Conservation (phyloP, 768 basidiomycete genomes). For the Agaricus subrufescens region DNA sequence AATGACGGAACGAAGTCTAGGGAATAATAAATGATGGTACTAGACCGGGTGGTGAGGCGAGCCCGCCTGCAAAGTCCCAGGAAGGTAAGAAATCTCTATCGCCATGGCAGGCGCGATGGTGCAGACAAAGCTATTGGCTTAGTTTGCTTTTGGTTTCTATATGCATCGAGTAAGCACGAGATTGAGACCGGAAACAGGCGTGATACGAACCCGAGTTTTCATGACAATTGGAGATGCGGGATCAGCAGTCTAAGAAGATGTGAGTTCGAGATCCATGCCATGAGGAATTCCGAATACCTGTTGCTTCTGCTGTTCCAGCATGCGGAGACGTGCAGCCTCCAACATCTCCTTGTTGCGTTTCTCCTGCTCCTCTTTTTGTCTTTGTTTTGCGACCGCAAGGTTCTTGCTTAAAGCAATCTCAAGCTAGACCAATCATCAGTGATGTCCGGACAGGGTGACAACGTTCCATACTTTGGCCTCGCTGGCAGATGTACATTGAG, state of each 20-base stretch:
- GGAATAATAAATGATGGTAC: background rate
- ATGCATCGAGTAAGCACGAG: background rate
- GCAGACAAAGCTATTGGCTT: background rate
- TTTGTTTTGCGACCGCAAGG: constrained; percentile 29
- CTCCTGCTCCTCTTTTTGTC: constrained; percentile 15
- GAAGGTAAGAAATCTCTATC: constrained; percentile 3
- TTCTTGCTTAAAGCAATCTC: constrained; percentile 57
- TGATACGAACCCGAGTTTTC: constrained; percentile 10
- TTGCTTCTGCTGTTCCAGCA: background rate
- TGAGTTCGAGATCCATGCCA: background rate
- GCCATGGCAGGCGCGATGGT: background rate
- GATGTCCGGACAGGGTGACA: background rate
- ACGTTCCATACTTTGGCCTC: constrained; percentile 62
- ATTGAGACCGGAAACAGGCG: background rate
- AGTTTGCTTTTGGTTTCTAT: constrained; percentile 11
- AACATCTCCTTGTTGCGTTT: constrained; percentile 1
- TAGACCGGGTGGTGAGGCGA: background rate
- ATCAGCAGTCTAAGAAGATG: background rate
- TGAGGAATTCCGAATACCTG: background rate
- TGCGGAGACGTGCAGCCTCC: constrained; percentile 1
- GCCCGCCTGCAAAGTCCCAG: constrained; percentile 9
- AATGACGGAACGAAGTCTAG: background rate
- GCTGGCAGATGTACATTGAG: constrained; percentile 62
- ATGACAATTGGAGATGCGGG: constrained; percentile 5
- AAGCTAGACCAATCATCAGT: constrained; percentile 33